These are phyloP conservation scores for Corylus americana DNA, from an alignment of 306 rosid species.

Conservation along the genomic window DNA sequence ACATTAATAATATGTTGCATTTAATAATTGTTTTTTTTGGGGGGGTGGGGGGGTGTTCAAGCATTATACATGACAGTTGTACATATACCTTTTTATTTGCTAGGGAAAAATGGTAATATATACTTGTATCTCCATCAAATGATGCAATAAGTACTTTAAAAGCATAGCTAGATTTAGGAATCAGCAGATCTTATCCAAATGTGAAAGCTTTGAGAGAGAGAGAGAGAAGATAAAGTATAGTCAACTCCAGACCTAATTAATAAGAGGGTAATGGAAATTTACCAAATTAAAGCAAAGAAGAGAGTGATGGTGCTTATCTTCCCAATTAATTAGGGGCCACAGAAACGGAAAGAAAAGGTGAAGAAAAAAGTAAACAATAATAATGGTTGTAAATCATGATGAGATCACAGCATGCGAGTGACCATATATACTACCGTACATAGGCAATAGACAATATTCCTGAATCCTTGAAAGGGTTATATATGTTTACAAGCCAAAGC, in stretches of 20 bases:
- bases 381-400: constrained; percentile 3
- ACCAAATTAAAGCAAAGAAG: constrained; percentile 51
- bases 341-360: neutral
- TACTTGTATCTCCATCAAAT: neutral
- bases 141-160: neutral
- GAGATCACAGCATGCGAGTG: constrained; percentile 3
- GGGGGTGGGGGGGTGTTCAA: no score
- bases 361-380: neutral
- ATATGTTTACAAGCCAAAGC: constrained; percentile 18
- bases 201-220: constrained; percentile 25
- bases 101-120: neutral
- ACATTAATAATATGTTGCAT: no score
- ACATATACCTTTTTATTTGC: no score
- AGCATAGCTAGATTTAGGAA: no score
- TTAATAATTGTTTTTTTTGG: no score
- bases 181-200: neutral
- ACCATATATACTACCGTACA: neutral
- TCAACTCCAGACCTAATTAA: constrained; percentile 23
- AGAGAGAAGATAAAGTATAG: neutral
- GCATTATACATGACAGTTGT: no score
- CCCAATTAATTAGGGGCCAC: constrained; percentile 33
- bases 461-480: neutral
- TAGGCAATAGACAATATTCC: neutral
- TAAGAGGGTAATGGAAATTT: constrained; percentile 35
- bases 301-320: constrained; percentile 25